Evolutionary conservation across 2,329 filamentous ascomycete species (phyloP).

Genomic region (Ophiocordyceps camponoti-saundersi): DNA sequence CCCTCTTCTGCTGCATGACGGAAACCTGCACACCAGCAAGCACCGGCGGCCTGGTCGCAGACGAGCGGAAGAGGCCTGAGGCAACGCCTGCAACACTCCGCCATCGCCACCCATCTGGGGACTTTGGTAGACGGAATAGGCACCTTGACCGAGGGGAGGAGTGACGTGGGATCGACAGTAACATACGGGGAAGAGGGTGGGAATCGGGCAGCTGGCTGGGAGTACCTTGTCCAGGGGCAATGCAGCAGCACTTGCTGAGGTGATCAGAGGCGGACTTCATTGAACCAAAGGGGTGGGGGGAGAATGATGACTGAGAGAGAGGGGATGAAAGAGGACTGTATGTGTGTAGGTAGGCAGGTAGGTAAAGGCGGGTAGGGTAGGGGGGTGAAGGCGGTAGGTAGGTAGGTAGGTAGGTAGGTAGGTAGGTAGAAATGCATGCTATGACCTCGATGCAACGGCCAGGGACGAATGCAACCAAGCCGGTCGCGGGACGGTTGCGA

Average conservation of each 20-base stretch:
- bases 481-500: conserved; percentile 1
- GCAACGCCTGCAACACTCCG: not conserved
- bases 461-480: conserved; percentile 1
- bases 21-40: conserved; percentile 27
- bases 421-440: not conserved
- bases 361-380: no score
- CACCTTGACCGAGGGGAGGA: conserved; percentile 3
- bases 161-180: conserved; percentile 1
- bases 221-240: conserved; percentile 1
- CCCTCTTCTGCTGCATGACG: conserved; percentile 35
- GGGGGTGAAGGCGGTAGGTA: no score
- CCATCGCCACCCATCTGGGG: conserved; percentile 1
- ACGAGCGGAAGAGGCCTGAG: not conserved
- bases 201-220: conserved; percentile 9
- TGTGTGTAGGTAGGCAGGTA: not conserved
- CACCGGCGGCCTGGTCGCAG: not conserved
- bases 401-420: not conserved
- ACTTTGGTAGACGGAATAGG: conserved; percentile 3
- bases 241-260: not conserved
- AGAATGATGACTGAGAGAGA: not conserved
- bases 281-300: not conserved
- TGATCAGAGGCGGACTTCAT: not conserved
- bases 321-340: not conserved
- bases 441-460: not conserved
- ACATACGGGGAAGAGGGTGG: conserved; percentile 5